Conservation (phyloP, 75 land plant genomes). For the Sequoiadendron giganteum region DNA sequence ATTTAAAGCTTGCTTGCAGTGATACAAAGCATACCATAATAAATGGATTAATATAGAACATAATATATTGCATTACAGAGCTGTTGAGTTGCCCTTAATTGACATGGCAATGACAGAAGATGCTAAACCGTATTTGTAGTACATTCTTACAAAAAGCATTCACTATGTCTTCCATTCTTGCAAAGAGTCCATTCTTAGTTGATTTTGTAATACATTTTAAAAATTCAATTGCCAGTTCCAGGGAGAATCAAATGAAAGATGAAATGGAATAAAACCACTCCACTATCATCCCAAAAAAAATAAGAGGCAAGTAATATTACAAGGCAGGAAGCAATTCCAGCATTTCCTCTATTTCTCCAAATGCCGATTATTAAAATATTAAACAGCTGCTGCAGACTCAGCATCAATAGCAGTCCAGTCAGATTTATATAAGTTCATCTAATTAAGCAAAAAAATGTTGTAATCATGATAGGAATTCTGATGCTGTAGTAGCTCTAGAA, state of each 20-base stretch:
- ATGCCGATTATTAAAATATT: background rate
- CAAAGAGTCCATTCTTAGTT: background rate
- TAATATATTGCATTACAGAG: background rate
- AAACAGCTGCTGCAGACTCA: background rate
- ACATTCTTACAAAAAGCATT: background rate
- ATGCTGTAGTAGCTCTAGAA: too few species aligned
- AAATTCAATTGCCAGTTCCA: background rate
- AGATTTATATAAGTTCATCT: too few species aligned
- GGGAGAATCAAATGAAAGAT: background rate
- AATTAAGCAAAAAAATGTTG: too few species aligned
- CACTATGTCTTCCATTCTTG: background rate
- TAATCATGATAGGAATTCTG: too few species aligned
- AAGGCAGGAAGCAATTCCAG: background rate
- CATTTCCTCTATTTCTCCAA: too few species aligned
- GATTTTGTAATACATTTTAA: background rate
- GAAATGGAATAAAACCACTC: background rate
- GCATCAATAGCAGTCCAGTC: too few species aligned
- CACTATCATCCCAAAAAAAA: background rate
- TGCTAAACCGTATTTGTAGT: background rate
- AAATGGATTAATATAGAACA: background rate
- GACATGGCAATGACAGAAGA: background rate
- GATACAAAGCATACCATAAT: background rate
- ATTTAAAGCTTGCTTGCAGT: background rate
- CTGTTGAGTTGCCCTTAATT: background rate
- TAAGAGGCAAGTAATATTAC: background rate